Percentiles rank a stretch among this genome's conserved stretches.
Conservation (phyloP, 148 eudicot species). For the Amaranthus cruentus region DNA sequence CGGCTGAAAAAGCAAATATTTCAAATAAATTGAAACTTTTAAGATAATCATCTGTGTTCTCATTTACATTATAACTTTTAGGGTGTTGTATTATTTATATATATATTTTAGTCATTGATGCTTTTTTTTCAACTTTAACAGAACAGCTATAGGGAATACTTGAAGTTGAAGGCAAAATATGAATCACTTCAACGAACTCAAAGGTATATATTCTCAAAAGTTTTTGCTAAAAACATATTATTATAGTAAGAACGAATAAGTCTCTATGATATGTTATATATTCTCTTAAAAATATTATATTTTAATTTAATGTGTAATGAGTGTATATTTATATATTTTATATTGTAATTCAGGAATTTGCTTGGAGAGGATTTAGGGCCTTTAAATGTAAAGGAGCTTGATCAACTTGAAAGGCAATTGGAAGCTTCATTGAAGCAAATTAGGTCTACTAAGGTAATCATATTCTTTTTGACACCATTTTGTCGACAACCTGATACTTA, state of each 20-base stretch:
- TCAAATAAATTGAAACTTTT: no score
- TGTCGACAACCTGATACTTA: no score
- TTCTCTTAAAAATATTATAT: no score
- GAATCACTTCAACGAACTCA: conserved; percentile 78
- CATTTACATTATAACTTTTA: no score
- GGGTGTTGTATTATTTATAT: neutral
- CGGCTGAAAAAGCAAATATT: no score
- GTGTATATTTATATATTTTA: neutral
- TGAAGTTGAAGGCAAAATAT: conserved; percentile 62
- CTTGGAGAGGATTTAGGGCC: conserved; percentile 53
- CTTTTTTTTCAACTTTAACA: conserved; percentile 18
- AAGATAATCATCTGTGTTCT: no score
- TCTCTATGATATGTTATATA: no score
- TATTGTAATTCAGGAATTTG: conserved; percentile 25
- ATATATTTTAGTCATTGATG: neutral
- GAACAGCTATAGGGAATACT: conserved; percentile 79
- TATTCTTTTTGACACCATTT: neutral
- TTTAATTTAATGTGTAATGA: no score
- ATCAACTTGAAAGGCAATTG: conserved; percentile 47
- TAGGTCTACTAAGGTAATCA: conserved; percentile 37
- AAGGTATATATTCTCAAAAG: conserved; percentile 35
- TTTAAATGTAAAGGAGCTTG: conserved; percentile 50
- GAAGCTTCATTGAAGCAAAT: conserved; percentile 42
- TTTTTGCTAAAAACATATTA: no score
- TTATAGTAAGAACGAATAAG: no score